phyloP scores from a whole-genome alignment of 805 yeast genomes.

The Cephaloascus albidus region DNA sequence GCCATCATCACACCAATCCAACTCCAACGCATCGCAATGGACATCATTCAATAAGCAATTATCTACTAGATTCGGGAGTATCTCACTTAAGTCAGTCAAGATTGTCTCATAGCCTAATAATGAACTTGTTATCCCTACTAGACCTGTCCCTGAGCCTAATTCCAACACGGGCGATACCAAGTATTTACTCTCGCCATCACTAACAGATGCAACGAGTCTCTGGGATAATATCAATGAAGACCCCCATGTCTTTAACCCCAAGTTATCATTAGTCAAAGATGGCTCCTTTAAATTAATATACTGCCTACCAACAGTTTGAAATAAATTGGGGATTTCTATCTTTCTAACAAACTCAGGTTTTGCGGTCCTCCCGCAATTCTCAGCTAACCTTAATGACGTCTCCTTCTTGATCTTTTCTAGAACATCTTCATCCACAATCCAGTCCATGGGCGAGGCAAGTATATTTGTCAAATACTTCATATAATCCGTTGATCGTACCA shows the following conservation, averaged over 20 bases:
- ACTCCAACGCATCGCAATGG: constrained; percentile 30
- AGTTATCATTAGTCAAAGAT: constrained; percentile 72
- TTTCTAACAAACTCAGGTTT: constrained; percentile 61
- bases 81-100: constrained; percentile 75
- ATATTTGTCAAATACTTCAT: constrained; percentile 40
- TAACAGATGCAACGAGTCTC: constrained; percentile 31
- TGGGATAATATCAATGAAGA: constrained; percentile 66
- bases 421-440: constrained; percentile 28
- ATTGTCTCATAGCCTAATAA: constrained; percentile 37
- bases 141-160: constrained; percentile 94
- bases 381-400: constrained; percentile 63
- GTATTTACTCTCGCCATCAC: constrained; percentile 5
- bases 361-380: constrained; percentile 79
- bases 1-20: constrained; percentile 76
- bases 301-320: constrained; percentile 9
- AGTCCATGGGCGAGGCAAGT: constrained; percentile 36
- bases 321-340: constrained; percentile 35
- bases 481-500: constrained; percentile 20
- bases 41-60: constrained; percentile 49
- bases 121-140: constrained; percentile 68
- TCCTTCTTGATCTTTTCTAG: constrained; percentile 35
- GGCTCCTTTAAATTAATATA: constrained; percentile 59
- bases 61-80: constrained; percentile 53
- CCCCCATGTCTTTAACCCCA: constrained; percentile 97
- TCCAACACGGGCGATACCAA: constrained; percentile 40